Percentiles rank a stretch among this genome's conserved stretches.
Conservation (phyloP, 441 rosid genomes). For the Populus hybrid region DNA sequence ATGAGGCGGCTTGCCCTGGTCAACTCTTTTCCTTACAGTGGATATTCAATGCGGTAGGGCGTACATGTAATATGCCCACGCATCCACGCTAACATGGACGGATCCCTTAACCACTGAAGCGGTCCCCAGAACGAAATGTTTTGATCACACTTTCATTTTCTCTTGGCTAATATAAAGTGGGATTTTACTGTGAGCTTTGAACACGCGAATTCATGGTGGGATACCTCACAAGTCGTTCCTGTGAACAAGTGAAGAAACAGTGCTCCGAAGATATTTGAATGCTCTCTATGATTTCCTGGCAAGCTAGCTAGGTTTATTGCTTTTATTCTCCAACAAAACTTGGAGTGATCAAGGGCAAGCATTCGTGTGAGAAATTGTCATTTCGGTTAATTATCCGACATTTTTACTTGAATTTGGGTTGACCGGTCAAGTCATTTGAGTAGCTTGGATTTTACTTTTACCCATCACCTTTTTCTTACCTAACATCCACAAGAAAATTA, state of each 20-base stretch:
- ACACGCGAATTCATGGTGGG: neutral
- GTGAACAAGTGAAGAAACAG: neutral
- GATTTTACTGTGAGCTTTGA: neutral
- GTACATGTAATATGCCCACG: neutral
- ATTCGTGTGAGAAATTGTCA: neutral
- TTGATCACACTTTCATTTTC: no score
- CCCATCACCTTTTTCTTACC: no score
- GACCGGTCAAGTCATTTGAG: neutral
- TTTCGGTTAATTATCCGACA: no score
- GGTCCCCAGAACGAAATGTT: neutral
- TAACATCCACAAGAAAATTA: no score
- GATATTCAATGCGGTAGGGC: neutral
- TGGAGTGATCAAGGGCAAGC: neutral
- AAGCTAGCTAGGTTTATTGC: neutral
- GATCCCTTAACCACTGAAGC: neutral
- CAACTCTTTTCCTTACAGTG: neutral
- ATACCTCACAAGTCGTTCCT: neutral
- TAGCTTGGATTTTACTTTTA: no score
- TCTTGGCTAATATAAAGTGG: neutral
- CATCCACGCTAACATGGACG: neutral
- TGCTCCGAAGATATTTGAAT: neutral
- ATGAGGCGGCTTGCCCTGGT: neutral
- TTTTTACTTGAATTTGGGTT: neutral
- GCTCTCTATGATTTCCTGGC: neutral
- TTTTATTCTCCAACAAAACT: neutral